phyloP scores from a whole-genome alignment of 108 stramenopile genomes.

The Pelagomonas calceolata region DNA sequence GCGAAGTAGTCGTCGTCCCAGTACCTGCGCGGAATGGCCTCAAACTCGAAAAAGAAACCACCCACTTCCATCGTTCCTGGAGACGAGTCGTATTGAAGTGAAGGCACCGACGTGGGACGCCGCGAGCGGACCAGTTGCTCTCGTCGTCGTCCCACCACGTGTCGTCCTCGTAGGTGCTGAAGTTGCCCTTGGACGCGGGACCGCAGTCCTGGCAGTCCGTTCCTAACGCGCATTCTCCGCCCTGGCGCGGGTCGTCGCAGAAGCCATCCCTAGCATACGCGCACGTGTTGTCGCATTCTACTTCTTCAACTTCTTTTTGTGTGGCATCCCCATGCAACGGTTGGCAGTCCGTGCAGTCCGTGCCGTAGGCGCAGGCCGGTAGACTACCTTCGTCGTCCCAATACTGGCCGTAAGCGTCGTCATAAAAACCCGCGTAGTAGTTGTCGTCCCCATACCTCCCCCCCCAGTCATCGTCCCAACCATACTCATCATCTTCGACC shows the following conservation, averaged over 20 bases:
- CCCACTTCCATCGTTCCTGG: no score
- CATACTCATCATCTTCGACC: not conserved
- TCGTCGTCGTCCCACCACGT: not conserved
- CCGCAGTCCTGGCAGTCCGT: constrained; percentile 38
- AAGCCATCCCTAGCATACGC: constrained; percentile 12
- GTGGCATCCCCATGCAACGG: not conserved
- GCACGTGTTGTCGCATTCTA: constrained; percentile 27
- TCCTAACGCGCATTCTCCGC: constrained; percentile 14
- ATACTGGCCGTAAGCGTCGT: not conserved
- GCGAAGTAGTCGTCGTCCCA: no score
- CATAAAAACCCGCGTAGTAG: not conserved
- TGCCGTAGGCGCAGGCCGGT: constrained; percentile 9
- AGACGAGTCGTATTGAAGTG: no score
- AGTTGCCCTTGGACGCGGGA: constrained; percentile 20
- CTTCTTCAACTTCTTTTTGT: constrained; percentile 3
- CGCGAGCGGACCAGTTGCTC: not conserved
- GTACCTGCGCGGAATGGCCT: no score
- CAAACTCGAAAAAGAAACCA: no score
- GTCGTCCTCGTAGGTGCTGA: constrained; percentile 5
- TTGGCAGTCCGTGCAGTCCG: constrained; percentile 30
- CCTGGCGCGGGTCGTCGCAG: constrained; percentile 25
- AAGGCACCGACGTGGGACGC: no score
- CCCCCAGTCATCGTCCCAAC: not conserved
- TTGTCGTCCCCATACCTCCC: not conserved
- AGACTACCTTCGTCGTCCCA: no score